Evolutionary conservation across 139 green algal genomes (phyloP), one percentile per base, ranked within the genome.

Genomic region (Monoraphidium neglectum): DNA sequence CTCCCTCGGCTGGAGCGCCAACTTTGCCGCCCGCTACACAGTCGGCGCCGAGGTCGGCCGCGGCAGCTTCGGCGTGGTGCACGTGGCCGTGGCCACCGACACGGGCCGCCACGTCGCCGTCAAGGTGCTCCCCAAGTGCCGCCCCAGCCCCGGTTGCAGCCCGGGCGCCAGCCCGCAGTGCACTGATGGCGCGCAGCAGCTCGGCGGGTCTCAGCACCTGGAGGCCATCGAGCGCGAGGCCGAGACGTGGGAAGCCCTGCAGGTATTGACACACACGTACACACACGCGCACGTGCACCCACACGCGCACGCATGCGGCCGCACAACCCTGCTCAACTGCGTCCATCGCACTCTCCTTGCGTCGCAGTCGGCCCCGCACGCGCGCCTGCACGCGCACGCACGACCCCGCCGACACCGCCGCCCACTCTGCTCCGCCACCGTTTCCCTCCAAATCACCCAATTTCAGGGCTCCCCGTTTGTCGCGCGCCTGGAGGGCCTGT

Each of bases 91-190:
- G 10, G 40, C 82, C 61, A 73, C 60, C 24, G 5, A 33, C 23
- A 86, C 75, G 6, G 78, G 75, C 30, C 57, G 74, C 53, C 53
- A 72, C 24, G 74, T 79, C 32, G 84, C 84, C 35, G 81, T 86
- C n/a, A 89, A 89, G 38, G 80, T 87, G 43, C 46, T 89, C 47
- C 43, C 72, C 24, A 89, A 89, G 30, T 23, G 23, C 1, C 30
- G 75, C n/a, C 26, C 59, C n/a, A 47, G 72, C 36, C 32, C 43
- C 32, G 65, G 61, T 36, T 32, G 35, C 68, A 61, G n/a, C 75
- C 59, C 64, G 47, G 53, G 56, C 57, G 70, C 21, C 71, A 73
- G 28, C 59, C 40, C 37, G 36, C 61, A 13, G 30, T 70, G 56
- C 37, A 61, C 43, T 8, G 43, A 8, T 8, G 8, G 43, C 43